Evolutionary conservation across 2,329 filamentous ascomycete species (phyloP), one percentile per base, ranked within the genome.

Genomic region (Juglanconis sp.): DNA sequence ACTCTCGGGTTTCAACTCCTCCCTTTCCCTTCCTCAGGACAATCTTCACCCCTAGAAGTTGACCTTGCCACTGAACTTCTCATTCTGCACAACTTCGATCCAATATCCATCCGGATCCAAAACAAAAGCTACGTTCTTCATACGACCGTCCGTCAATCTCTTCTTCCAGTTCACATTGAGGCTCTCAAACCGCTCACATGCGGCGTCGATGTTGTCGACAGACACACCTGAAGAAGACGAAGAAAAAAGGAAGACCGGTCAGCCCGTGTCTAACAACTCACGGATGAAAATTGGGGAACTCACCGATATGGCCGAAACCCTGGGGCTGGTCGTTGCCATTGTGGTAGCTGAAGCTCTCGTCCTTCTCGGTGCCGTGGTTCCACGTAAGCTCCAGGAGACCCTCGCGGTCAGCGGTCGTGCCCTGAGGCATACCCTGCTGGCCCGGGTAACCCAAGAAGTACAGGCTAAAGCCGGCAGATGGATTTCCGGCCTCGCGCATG

Each of bases 101-200:
- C 90, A 96, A 77, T 96, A 96, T 53, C 84, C 85, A 75, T 96
- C 92, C 0, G 93, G 92, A 67, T 94, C 94, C 52, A 96, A 79
- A 51, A 98, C 77, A 71, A 98, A 98, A 0, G 95, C 95, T 57
- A 98, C 88, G 65, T 95, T 91, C 82, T 91, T 94, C 93, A 97
- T 96, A 50, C 85, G 81, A 2, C 94, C 94, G 65, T 98, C 94
- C 2, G 91, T 96, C 63, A 98, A 81, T 65, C 91, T 84, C 87
- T 98, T 98, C 86, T 96, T 96, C 91, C 92, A 99, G 74, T 84
- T 87, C 58, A 94, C 89, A 5, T 88, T 85, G 70, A 91, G 79
- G 58, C 87, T 85, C 72, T 98, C 95, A 67, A 98, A 93, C 13
- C 93, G 85, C 70, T 87, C 78, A 76, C 94, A 97, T 9, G 95